Conservation (phyloP, 2,329 filamentous ascomycete species). For the Eutypella sp. region DNA sequence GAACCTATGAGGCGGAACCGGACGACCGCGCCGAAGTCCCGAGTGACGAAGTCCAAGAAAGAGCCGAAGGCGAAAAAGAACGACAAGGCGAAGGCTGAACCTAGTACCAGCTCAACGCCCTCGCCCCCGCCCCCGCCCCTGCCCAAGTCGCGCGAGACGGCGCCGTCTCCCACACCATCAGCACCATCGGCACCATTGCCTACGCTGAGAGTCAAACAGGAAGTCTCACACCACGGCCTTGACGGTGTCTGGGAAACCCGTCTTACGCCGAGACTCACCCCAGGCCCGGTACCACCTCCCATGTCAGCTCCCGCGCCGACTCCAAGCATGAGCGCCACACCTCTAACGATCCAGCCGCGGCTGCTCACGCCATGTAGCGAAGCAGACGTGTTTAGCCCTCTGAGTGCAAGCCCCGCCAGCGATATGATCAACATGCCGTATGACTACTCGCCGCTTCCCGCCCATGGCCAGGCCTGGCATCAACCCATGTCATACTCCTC, state of each 20-base stretch:
- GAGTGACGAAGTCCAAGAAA: conserved; percentile 43
- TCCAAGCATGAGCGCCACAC: not conserved
- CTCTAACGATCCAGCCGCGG: conserved; percentile 12
- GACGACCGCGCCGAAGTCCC: conserved; percentile 33
- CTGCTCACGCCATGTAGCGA: conserved; percentile 53
- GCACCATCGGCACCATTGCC: conserved; percentile 11
- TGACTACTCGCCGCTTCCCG: conserved; percentile 23
- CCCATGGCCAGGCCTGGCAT: conserved; percentile 24
- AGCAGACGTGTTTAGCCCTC: conserved; percentile 32
- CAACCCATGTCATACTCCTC: conserved; percentile 32
- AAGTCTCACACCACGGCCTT: conserved; percentile 27
- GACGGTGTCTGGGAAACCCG: conserved; percentile 21
- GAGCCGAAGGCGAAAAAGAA: conserved; percentile 33
- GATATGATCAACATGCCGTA: conserved; percentile 26
- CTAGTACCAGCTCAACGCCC: no score
- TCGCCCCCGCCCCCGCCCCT: conserved; percentile 13
- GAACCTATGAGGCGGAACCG: conserved; percentile 45
- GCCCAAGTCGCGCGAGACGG: no score
- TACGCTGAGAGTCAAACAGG: conserved; percentile 33
- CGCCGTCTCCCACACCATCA: no score
- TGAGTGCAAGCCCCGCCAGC: conserved; percentile 27
- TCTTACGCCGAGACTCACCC: conserved; percentile 26
- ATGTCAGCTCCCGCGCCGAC: conserved; percentile 20
- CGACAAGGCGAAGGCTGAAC: conserved; percentile 37
- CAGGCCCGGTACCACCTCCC: conserved; percentile 14